Evolutionary conservation across 148 eudicot species (phyloP).

Genomic region (Nepenthes mirabilis): DNA sequence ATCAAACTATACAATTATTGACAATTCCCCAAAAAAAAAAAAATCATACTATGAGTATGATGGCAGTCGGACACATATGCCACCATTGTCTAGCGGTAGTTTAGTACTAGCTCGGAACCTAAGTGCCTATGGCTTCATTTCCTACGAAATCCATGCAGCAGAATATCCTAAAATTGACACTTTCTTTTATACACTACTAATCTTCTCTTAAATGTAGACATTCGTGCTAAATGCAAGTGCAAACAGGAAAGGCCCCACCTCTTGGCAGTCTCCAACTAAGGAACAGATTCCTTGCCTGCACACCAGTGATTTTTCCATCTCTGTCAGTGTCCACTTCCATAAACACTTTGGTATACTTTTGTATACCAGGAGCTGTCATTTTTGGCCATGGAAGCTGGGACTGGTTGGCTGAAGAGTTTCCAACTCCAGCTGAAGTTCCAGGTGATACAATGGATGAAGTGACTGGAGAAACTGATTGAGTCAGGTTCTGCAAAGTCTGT

Average conservation of each 20-base stretch:
- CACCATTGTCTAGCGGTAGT: too few relatives aligned
- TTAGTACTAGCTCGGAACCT: too few relatives aligned
- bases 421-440: slow-evolving; percentile 31
- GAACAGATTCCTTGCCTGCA: slow-evolving; percentile 80
- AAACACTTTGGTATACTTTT: slow-evolving; percentile 83
- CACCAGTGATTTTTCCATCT: slow-evolving; percentile 92
- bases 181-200: too few relatives aligned
- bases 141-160: too few relatives aligned
- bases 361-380: slow-evolving; percentile 81
- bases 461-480: slow-evolving; percentile 41
- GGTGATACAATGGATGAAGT: slow-evolving; percentile 28
- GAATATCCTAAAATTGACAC: too few relatives aligned
- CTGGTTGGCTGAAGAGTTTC: slow-evolving; percentile 34
- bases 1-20: too few relatives aligned
- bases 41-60: too few relatives aligned
- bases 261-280: slow-evolving; percentile 97
- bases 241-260: slow-evolving; percentile 29
- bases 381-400: slow-evolving; percentile 80
- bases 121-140: too few relatives aligned
- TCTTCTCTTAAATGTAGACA: not conserved
- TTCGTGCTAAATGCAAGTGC: not conserved
- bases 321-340: slow-evolving; percentile 84
- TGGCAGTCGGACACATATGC: too few relatives aligned
- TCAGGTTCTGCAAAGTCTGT: slow-evolving; percentile 29
- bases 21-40: too few relatives aligned